Conservation (phyloP, 2,329 filamentous ascomycete species). For the Dothideomycetidae sp. region DNA sequence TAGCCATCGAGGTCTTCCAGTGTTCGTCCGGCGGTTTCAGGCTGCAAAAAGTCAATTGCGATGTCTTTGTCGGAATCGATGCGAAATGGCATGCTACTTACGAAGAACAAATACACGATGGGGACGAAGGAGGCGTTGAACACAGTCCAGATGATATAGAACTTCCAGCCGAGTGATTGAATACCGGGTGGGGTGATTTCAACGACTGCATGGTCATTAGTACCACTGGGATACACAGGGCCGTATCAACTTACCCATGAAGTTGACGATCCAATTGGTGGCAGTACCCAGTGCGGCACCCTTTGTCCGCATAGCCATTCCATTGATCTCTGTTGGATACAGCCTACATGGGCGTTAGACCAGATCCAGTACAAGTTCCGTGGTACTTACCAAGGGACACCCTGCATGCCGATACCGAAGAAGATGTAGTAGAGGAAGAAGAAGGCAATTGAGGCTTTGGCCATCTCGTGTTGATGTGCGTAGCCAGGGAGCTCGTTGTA, state of each 20-base stretch:
- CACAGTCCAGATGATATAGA: conserved; percentile 18
- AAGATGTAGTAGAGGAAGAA: conserved; percentile 43
- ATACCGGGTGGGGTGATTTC: conserved; percentile 33
- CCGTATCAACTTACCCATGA: conserved; percentile 19
- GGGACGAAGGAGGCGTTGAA: conserved; percentile 30
- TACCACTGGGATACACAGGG: background rate
- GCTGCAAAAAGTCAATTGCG: conserved; percentile 1
- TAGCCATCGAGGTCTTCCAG: conserved; percentile 22
- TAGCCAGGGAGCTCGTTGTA: conserved; percentile 25
- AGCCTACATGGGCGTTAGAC: conserved; percentile 12
- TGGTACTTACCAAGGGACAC: conserved; percentile 19
- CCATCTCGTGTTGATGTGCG: conserved; percentile 17
- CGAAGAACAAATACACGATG: conserved; percentile 27
- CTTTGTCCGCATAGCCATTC: conserved; percentile 35
- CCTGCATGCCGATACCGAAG: conserved; percentile 38
- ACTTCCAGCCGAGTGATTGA: conserved; percentile 18
- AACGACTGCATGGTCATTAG: too few species aligned
- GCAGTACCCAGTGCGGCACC: conserved; percentile 36
- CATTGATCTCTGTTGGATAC: conserved; percentile 38
- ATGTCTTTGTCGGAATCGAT: background rate
- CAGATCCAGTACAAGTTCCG: too few species aligned
- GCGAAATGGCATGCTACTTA: background rate
- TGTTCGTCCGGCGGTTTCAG: conserved; percentile 21
- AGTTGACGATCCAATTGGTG: conserved; percentile 38
- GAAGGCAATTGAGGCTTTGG: conserved; percentile 32